Conservation (phyloP, 208 protist genomes). For the Acanthamoeba culbertsoni region DNA sequence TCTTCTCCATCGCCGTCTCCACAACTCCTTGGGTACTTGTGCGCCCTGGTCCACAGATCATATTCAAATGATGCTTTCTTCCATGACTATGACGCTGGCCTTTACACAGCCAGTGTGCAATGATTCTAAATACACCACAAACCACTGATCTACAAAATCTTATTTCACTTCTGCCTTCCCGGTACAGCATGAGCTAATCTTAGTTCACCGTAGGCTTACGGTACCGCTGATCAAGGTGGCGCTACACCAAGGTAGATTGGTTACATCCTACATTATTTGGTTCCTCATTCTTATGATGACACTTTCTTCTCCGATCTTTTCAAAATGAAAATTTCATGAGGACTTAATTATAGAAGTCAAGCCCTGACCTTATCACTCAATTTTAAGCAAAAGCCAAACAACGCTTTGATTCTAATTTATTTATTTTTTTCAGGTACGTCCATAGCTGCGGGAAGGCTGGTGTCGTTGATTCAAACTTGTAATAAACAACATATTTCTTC, state of each 20-base stretch:
- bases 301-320: not conserved
- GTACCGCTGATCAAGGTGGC: too few species aligned
- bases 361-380: not conserved
- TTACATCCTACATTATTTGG: too few species aligned
- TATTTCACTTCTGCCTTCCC: too few species aligned
- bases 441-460: not conserved
- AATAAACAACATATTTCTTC: not conserved
- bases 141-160: too few species aligned
- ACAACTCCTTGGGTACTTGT: not conserved
- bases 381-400: not conserved
- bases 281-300: not conserved
- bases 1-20: not conserved
- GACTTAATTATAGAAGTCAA: conserved; percentile 36
- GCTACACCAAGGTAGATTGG: too few species aligned
- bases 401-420: not conserved
- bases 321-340: conserved; percentile 22
- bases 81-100: conserved; percentile 43
- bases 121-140: not conserved
- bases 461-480: not conserved
- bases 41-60: not conserved
- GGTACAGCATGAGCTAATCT: too few species aligned
- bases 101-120: not conserved
- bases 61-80: not conserved
- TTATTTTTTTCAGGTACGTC: not conserved
- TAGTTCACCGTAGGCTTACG: too few species aligned